phyloP scores from a whole-genome alignment of 495 filamentous ascomycete genomes.

The Penicillium nucicola region DNA sequence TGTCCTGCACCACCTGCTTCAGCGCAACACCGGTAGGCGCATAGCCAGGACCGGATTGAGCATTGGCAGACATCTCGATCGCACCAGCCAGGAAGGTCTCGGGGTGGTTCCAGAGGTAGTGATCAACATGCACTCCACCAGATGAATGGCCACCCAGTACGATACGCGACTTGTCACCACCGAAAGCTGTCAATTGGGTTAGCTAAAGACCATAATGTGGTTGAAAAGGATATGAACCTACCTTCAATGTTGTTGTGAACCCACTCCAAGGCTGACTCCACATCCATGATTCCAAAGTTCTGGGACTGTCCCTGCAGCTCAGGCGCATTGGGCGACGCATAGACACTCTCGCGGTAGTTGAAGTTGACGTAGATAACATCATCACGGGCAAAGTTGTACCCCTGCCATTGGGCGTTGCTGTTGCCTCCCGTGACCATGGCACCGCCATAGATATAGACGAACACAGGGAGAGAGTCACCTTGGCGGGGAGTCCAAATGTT shows the following conservation, averaged over 20 bases:
- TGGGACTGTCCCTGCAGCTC: constrained; percentile 24
- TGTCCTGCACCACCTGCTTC: constrained; percentile 18
- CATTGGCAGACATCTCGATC: constrained; percentile 28
- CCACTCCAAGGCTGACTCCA: constrained; percentile 25
- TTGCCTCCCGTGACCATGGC: constrained; percentile 24
- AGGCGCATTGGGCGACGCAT: constrained; percentile 22
- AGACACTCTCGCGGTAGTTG: constrained; percentile 28
- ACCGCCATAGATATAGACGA: constrained; percentile 28
- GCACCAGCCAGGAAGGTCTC: constrained; percentile 25
- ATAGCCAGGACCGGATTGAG: constrained; percentile 19
- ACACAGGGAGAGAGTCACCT: constrained; percentile 17
- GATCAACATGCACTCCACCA: constrained; percentile 22
- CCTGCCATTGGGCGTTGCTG: constrained; percentile 25
- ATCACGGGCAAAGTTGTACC: constrained; percentile 26
- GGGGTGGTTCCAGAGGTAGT: constrained; percentile 29
- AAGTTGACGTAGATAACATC: constrained; percentile 28
- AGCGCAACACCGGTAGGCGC: constrained; percentile 18
- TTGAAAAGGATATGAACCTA: neutral
- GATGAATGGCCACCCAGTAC: constrained; percentile 26
- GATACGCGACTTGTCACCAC: constrained; percentile 23
- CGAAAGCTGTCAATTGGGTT: constrained; percentile 15
- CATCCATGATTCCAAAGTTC: constrained; percentile 28
- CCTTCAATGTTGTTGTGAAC: constrained; percentile 24
- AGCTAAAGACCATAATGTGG: neutral
- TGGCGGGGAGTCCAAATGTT: constrained; percentile 14